These are phyloP conservation scores for Vanderwaltozyma polyspora DNA, from an alignment of 805 yeast genomes.

Conservation along the genomic window DNA sequence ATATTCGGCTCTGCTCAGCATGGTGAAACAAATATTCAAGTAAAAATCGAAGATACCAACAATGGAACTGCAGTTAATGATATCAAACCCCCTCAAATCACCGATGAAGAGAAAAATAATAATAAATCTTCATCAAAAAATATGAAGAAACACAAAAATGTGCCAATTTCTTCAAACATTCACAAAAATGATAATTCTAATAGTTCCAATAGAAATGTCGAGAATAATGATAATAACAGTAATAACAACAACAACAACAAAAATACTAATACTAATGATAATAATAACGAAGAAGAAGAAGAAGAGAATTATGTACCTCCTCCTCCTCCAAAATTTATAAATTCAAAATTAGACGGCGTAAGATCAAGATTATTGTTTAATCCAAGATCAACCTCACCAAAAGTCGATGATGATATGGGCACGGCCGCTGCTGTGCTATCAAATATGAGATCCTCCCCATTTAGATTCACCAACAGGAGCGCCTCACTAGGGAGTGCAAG, in stretches of 20 bases:
- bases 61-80: background rate
- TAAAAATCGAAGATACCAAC: background rate
- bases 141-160: background rate
- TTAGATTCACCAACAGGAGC: conserved; percentile 11
- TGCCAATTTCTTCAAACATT: background rate
- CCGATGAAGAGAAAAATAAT: background rate
- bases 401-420: conserved; percentile 18
- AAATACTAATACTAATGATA: background rate
- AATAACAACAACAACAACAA: background rate
- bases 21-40: background rate
- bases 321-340: conserved; percentile 23
- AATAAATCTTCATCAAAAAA: background rate
- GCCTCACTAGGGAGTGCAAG: conserved; percentile 6
- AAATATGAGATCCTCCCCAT: conserved; percentile 27
- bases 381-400: conserved; percentile 13
- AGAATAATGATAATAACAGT: background rate
- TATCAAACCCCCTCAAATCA: no score
- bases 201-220: background rate
- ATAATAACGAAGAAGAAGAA: background rate
- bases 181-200: background rate
- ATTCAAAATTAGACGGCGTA: conserved; percentile 24
- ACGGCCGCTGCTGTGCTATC: conserved; percentile 26
- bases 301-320: conserved; percentile 12
- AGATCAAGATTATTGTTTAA: conserved; percentile 20
- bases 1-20: background rate